Conservation (phyloP, 2,329 filamentous ascomycete species). For the Albifimbria verrucaria region DNA sequence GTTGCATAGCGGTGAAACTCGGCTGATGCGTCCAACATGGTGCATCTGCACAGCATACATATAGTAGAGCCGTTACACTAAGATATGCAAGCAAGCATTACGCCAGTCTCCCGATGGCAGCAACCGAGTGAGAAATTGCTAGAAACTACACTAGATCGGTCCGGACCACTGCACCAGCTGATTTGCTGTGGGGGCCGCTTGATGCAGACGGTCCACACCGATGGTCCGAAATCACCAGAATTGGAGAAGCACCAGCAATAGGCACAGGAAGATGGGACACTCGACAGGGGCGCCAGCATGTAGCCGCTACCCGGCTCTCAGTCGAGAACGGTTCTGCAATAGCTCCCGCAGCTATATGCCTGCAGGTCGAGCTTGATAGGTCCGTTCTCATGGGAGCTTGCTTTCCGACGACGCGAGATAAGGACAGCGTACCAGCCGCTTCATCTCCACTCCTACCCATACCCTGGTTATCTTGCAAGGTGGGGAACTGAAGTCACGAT, state of each 20-base stretch:
- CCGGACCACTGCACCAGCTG: neutral
- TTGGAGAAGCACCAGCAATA: neutral
- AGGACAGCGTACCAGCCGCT: neutral
- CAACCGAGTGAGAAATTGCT: neutral
- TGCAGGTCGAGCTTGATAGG: too few species aligned
- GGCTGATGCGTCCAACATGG: too few species aligned
- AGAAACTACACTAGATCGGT: neutral
- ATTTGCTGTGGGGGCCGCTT: neutral
- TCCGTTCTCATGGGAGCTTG: neutral
- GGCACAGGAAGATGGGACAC: neutral
- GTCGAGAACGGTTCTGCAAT: neutral
- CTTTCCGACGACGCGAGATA: neutral
- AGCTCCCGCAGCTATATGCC: too few species aligned
- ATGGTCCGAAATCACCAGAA: neutral
- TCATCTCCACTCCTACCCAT: neutral
- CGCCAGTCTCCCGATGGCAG: neutral
- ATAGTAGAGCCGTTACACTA: neutral
- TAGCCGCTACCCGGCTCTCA: neutral
- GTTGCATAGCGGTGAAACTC: too few species aligned
- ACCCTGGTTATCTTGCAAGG: neutral
- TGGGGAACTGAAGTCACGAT: neutral
- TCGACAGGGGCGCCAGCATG: neutral
- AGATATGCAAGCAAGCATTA: neutral
- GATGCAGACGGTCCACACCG: neutral
- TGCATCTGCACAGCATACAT: too few species aligned